Conservation (phyloP, 345 rosid genomes). For the Laguncularia racemosa region DNA sequence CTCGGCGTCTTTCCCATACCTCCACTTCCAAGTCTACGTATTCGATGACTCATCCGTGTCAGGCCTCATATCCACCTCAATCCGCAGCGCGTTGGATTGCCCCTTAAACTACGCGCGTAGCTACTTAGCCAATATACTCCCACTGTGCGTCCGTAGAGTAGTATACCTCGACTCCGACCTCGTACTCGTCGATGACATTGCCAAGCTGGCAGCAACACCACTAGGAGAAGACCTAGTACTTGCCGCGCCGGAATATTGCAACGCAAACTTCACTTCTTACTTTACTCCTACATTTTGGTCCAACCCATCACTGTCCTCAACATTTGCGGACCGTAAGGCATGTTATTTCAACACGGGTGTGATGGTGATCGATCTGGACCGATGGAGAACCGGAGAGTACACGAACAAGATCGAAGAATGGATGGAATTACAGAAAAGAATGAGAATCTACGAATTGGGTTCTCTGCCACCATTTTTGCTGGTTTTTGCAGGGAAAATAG, state of each 20-base stretch:
- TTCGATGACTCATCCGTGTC: constrained; percentile 37
- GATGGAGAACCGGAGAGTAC: constrained; percentile 38
- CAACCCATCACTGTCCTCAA: constrained; percentile 28
- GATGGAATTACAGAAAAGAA: constrained; percentile 47
- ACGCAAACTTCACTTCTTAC: constrained; percentile 42
- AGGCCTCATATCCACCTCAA: constrained; percentile 37
- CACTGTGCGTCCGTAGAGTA: constrained; percentile 32
- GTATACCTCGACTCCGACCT: constrained; percentile 50
- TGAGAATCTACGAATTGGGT: constrained; percentile 47
- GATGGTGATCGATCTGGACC: constrained; percentile 41
- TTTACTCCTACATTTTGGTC: constrained; percentile 45
- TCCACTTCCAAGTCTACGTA: constrained; percentile 25
- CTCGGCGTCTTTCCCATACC: constrained; percentile 36
- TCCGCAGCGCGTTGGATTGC: constrained; percentile 47
- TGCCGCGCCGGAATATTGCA: constrained; percentile 42
- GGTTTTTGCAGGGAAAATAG: constrained; percentile 38
- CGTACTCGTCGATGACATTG: constrained; percentile 41
- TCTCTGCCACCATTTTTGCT: constrained; percentile 42
- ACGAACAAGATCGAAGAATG: constrained; percentile 38
- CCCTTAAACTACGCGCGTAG: constrained; percentile 44
- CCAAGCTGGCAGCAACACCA: constrained; percentile 32
- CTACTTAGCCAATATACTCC: constrained; percentile 32
- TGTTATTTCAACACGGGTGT: constrained; percentile 51
- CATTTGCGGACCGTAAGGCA: constrained; percentile 27
- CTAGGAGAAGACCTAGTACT: constrained; percentile 25